These are phyloP conservation scores for Cicer yamashitae DNA, from an alignment of 306 rosid genomes.

Conservation along the genomic window DNA sequence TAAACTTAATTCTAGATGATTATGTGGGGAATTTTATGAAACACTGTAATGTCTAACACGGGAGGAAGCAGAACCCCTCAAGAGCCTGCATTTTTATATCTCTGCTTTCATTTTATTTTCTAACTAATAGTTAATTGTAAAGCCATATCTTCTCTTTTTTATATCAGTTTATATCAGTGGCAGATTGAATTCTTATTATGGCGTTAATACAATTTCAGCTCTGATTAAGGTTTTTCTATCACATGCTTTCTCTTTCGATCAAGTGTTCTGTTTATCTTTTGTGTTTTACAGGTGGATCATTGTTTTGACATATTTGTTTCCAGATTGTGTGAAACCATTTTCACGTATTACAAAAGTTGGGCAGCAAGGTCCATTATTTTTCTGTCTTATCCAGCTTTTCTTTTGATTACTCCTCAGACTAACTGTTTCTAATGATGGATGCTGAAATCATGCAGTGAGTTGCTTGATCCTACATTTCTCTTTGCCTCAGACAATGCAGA, in stretches of 20 bases:
- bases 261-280: slow-evolving; percentile 28
- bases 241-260: slow-evolving; percentile 27
- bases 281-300: slow-evolving; percentile 78
- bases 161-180: slow-evolving; percentile 15
- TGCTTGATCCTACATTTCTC: slow-evolving; percentile 91
- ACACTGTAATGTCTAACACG: slow-evolving; percentile 14
- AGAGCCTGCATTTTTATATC: neutral
- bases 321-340: slow-evolving; percentile 77
- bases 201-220: slow-evolving; percentile 28
- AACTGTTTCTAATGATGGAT: slow-evolving; percentile 37
- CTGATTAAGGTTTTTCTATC: slow-evolving; percentile 18
- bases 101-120: slow-evolving; percentile 34
- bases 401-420: slow-evolving; percentile 38
- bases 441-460: slow-evolving; percentile 71
- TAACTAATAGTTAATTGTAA: slow-evolving; percentile 8
- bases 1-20: slow-evolving; percentile 35
- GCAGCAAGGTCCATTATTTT: slow-evolving; percentile 77
- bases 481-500: slow-evolving; percentile 91
- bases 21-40: slow-evolving; percentile 34
- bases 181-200: neutral
- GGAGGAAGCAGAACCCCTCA: slow-evolving; percentile 31
- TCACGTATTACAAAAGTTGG: slow-evolving; percentile 95
- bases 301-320: slow-evolving; percentile 91
- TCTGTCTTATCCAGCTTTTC: slow-evolving; percentile 46
- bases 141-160: slow-evolving; percentile 17